Evolutionary conservation across 768 basidiomycete species (phyloP).

Genomic region (Nidularia sp.): DNA sequence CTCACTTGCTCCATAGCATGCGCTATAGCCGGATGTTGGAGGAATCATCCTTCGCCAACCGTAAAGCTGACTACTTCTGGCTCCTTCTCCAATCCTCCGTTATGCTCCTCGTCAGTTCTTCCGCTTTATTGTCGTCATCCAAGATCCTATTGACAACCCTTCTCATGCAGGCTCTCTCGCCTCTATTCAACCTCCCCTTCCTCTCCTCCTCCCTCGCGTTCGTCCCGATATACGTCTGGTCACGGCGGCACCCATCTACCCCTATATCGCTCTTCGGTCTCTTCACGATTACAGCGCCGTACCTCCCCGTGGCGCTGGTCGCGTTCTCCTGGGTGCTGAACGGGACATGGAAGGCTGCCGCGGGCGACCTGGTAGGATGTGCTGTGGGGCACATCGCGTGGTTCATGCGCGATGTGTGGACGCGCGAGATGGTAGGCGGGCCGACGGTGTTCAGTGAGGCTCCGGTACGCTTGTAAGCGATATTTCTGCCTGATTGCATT

Average conservation of each 20-base stretch:
- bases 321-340: conserved; percentile 81
- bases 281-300: conserved; percentile 92
- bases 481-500: conserved; percentile 3
- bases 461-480: conserved; percentile 62
- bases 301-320: conserved; percentile 89
- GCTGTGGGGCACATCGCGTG: conserved; percentile 84
- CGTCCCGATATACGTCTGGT: conserved; percentile 97
- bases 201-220: conserved; percentile 91
- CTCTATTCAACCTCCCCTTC: conserved; percentile 88
- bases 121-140: background rate
- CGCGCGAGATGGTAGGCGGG: conserved; percentile 81
- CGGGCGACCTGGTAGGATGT: conserved; percentile 79
- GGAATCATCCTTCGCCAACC: conserved; percentile 91
- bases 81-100: conserved; percentile 78
- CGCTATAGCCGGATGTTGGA: conserved; percentile 95
- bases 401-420: conserved; percentile 85
- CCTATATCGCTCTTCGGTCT: conserved; percentile 96
- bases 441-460: conserved; percentile 69
- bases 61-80: conserved; percentile 94
- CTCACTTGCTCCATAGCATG: conserved; percentile 58
- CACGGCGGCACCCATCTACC: conserved; percentile 87
- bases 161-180: conserved; percentile 62
- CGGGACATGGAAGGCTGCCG: conserved; percentile 81
- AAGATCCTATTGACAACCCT: background rate
- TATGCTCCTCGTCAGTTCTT: conserved; percentile 74